Conservation (phyloP, 805 yeast genomes). For the Wickerhamiella vanderwaltii region DNA sequence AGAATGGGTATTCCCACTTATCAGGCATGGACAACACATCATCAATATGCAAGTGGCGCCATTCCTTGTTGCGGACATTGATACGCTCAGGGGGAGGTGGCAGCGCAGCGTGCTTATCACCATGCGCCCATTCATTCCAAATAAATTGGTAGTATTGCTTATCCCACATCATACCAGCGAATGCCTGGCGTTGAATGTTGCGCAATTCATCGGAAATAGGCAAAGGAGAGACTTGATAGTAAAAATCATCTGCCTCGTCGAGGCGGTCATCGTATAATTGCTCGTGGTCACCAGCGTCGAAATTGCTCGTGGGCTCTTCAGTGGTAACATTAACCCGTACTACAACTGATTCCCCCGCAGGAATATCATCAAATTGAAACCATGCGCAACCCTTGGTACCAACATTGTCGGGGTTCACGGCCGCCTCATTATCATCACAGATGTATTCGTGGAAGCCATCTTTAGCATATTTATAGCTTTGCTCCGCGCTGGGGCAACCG, state of each 20-base stretch:
- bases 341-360: conserved; percentile 78
- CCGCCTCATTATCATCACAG: conserved; percentile 44
- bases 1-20: conserved; percentile 92
- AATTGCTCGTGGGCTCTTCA: conserved; percentile 22
- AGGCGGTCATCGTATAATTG: conserved; percentile 53
- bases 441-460: conserved; percentile 86
- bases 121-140: conserved; percentile 74
- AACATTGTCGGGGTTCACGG: conserved; percentile 52
- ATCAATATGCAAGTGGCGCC: conserved; percentile 82
- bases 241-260: conserved; percentile 85
- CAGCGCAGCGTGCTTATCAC: conserved; percentile 64
- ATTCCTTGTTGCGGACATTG: conserved; percentile 73
- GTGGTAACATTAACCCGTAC: conserved; percentile 46
- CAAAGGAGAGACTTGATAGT: conserved; percentile 76
- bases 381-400: conserved; percentile 86
- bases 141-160: conserved; percentile 83
- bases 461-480: conserved; percentile 46
- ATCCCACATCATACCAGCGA: conserved; percentile 88
- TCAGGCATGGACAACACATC: conserved; percentile 85
- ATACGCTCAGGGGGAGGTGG: conserved; percentile 76
- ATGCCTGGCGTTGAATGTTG: conserved; percentile 82
- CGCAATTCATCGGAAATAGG: conserved; percentile 72
- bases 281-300: conserved; percentile 70
- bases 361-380: conserved; percentile 68
- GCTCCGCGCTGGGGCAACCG: conserved; percentile 39